Evolutionary conservation across 169 alveolate genomes (phyloP).

Genomic region (Plasmodium reichenowi): DNA sequence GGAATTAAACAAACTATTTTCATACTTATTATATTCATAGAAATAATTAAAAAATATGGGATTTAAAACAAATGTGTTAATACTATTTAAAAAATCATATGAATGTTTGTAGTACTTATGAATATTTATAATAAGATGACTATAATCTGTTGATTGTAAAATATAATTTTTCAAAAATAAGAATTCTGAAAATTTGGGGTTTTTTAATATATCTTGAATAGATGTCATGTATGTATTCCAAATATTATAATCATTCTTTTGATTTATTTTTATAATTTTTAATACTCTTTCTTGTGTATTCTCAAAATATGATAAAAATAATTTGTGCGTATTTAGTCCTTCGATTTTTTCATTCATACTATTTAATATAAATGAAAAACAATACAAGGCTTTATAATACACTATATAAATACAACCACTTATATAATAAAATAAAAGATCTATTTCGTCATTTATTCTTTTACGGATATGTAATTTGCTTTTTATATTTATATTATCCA

Average conservation of each 20-base stretch:
- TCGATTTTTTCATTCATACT: not conserved
- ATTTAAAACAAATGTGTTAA: constrained; percentile 21
- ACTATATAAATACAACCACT: constrained; percentile 45
- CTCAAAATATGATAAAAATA: constrained; percentile 21
- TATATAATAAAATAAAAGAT: constrained; percentile 30
- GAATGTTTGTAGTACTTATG: constrained; percentile 47
- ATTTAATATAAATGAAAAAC: constrained; percentile 24
- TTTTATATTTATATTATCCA: constrained; percentile 54
- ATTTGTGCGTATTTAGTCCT: not conserved
- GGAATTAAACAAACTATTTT: not conserved
- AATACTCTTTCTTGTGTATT: constrained; percentile 44
- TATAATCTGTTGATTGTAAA: constrained; percentile 42
- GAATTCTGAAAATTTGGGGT: constrained; percentile 29
- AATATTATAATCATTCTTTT: constrained; percentile 15
- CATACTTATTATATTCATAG: constrained; percentile 32
- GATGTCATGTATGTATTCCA: constrained; percentile 25
- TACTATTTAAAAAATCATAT: constrained; percentile 14
- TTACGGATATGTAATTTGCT: constrained; percentile 16
- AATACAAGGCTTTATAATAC: constrained; percentile 35
- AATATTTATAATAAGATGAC: constrained; percentile 42
- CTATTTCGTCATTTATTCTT: constrained; percentile 19
- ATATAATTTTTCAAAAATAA: constrained; percentile 13
- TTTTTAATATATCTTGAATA: constrained; percentile 20
- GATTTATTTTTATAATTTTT: constrained; percentile 18
- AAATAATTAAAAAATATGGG: constrained; percentile 50